A percentile compares a stretch with the other conserved stretches of the same genome.
Evolutionary conservation across 352 stramenopile genomes (phyloP).

Genomic region (Blastocystis sp.): DNA sequence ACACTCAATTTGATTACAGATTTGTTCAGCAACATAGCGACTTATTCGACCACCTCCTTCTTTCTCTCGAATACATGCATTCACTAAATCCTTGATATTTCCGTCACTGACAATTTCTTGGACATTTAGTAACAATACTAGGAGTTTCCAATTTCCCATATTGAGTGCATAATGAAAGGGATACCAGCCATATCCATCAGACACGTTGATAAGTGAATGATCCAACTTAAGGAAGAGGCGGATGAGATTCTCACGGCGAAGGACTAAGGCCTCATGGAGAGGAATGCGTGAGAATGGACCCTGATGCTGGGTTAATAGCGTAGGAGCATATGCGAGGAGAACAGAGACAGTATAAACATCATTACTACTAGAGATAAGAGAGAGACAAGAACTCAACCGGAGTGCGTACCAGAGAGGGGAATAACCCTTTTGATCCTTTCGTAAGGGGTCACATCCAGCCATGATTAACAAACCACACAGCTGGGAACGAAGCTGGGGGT

Average conservation of each 20-base stretch:
- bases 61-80: neutral
- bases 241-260: neutral
- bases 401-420: slow-evolving; percentile 19
- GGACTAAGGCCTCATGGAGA: neutral
- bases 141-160: neutral
- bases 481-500: neutral
- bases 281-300: neutral
- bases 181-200: slow-evolving; percentile 22
- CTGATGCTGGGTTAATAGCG: neutral
- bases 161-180: slow-evolving; percentile 34
- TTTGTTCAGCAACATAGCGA: neutral
- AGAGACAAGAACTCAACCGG: neutral
- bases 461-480: slow-evolving; percentile 35
- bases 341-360: neutral
- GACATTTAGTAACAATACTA: slow-evolving; percentile 37
- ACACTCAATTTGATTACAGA: neutral
- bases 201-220: neutral
- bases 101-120: neutral
- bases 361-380: neutral
- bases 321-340: slow-evolving; percentile 3
- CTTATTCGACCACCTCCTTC: neutral
- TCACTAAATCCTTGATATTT: neutral
- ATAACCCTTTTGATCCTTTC: neutral
- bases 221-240: slow-evolving; percentile 5
- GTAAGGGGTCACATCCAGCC: slow-evolving; percentile 7